Conservation (phyloP, 2,329 filamentous ascomycete species). For the Chaetomium sp. region DNA sequence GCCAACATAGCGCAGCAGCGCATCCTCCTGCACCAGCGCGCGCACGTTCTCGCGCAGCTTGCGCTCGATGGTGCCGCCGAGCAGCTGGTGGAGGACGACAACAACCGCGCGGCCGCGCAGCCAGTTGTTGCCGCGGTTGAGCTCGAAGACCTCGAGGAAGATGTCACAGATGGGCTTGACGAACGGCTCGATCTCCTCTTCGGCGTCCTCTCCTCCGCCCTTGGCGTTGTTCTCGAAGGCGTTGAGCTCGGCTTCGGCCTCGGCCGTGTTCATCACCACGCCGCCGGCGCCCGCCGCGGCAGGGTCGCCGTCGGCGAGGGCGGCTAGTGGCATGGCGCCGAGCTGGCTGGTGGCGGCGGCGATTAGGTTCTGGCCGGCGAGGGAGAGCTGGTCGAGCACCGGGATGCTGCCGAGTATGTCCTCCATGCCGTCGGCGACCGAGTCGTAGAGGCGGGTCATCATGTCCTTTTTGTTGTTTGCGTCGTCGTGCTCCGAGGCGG, state of each 20-base stretch:
- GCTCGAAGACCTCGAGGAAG: slow-evolving; percentile 92
- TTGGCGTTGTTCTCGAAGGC: slow-evolving; percentile 74
- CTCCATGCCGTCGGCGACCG: slow-evolving; percentile 96
- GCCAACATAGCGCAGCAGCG: slow-evolving; percentile 73
- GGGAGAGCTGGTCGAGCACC: slow-evolving; percentile 89
- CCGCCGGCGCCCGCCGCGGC: slow-evolving; percentile 54
- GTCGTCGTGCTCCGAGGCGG: slow-evolving; percentile 60
- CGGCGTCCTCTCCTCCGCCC: slow-evolving; percentile 43
- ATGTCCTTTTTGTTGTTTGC: slow-evolving; percentile 68
- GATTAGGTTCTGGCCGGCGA: slow-evolving; percentile 88
- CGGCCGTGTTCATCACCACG: slow-evolving; percentile 54
- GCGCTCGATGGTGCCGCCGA: slow-evolving; percentile 93
- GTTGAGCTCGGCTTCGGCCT: slow-evolving; percentile 91
- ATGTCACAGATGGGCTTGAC: slow-evolving; percentile 98
- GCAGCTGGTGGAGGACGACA: slow-evolving; percentile 90
- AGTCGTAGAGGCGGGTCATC: slow-evolving; percentile 93
- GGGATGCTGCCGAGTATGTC: slow-evolving; percentile 96
- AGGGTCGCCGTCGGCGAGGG: slow-evolving; percentile 55
- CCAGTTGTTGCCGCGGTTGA: slow-evolving; percentile 97
- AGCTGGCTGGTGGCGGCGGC: slow-evolving; percentile 71
- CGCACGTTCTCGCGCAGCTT: slow-evolving; percentile 87
- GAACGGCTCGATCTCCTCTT: slow-evolving; percentile 88
- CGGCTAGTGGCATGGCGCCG: slow-evolving; percentile 56
- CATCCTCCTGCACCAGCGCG: slow-evolving; percentile 73
- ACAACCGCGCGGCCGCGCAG: slow-evolving; percentile 92